These are phyloP conservation scores for Tephrocybe sp. DNA, from an alignment of 768 basidiomycete species.

Conservation along the genomic window DNA sequence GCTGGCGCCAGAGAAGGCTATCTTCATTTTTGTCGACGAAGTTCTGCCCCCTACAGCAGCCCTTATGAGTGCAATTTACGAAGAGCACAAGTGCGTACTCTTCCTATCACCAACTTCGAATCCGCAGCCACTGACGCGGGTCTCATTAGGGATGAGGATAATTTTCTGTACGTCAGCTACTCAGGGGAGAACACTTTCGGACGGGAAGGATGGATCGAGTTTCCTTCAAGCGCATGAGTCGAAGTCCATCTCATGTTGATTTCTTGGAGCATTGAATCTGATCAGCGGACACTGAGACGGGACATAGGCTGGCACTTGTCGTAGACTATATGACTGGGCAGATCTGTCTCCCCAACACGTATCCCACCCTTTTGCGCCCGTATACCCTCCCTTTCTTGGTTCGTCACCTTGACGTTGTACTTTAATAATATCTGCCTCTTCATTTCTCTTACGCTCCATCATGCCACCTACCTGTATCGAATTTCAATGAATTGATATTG, in stretches of 20 bases:
- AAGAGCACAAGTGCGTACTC: slow-evolving; percentile 92
- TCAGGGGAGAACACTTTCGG: slow-evolving; percentile 98
- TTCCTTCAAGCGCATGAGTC: slow-evolving; percentile 43
- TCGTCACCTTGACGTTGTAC: slow-evolving; percentile 20
- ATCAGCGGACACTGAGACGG: slow-evolving; percentile 19
- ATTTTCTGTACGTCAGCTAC: slow-evolving; percentile 98
- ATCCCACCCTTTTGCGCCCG: slow-evolving; percentile 12
- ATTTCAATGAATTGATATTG: slow-evolving; percentile 14
- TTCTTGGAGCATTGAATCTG: slow-evolving; percentile 18
- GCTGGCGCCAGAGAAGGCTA: slow-evolving; percentile 98
- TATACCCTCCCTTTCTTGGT: slow-evolving; percentile 18
- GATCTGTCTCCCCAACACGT: slow-evolving; percentile 6
- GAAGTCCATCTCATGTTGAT: slow-evolving; percentile 1
- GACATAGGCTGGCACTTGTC: slow-evolving; percentile 12
- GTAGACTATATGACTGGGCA: slow-evolving; percentile 15
- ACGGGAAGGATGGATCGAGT: slow-evolving; percentile 45
- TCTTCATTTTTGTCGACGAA: slow-evolving; percentile 99
- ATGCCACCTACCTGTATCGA: slow-evolving; percentile 19
- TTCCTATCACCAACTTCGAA: not conserved
- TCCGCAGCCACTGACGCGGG: slow-evolving; percentile 24
- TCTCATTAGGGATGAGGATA: slow-evolving; percentile 90
- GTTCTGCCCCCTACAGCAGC: slow-evolving; percentile 97
- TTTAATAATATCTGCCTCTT: slow-evolving; percentile 21
- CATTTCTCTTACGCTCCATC: slow-evolving; percentile 16
- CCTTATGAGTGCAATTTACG: slow-evolving; percentile 97